phyloP scores from a whole-genome alignment of 2,329 filamentous ascomycete species.

The Neonectria hederae region DNA sequence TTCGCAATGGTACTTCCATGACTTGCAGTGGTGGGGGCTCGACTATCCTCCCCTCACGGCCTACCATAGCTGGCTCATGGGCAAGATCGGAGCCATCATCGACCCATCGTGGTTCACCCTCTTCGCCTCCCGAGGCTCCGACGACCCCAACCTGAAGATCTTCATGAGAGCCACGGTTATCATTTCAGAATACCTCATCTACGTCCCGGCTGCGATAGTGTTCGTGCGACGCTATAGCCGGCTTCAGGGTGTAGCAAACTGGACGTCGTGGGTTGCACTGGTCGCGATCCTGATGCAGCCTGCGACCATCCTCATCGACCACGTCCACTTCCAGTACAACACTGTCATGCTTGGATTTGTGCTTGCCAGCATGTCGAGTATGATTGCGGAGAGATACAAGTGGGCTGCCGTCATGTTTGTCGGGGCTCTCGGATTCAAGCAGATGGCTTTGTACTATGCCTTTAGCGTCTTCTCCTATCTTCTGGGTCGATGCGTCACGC shows the following conservation, averaged over 20 bases:
- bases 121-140: slow-evolving; percentile 80
- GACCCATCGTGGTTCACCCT: slow-evolving; percentile 89
- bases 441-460: slow-evolving; percentile 98
- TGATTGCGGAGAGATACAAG: slow-evolving; percentile 83
- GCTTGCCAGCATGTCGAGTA: slow-evolving; percentile 85
- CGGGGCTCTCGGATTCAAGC: slow-evolving; percentile 93
- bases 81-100: slow-evolving; percentile 82
- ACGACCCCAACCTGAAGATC: slow-evolving; percentile 83
- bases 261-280: slow-evolving; percentile 85
- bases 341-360: slow-evolving; percentile 97
- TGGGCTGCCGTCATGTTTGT: slow-evolving; percentile 97
- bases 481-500: slow-evolving; percentile 84
- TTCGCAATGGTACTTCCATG: slow-evolving; percentile 98
- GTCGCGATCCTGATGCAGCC: slow-evolving; percentile 94
- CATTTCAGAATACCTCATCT: slow-evolving; percentile 89
- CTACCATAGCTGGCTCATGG: slow-evolving; percentile 97
- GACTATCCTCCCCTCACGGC: slow-evolving; percentile 98
- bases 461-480: slow-evolving; percentile 93
- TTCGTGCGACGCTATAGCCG: slow-evolving; percentile 85
- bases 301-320: slow-evolving; percentile 88
- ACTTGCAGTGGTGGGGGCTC: slow-evolving; percentile 96
- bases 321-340: slow-evolving; percentile 98
- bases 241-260: slow-evolving; percentile 78
- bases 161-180: slow-evolving; percentile 96
- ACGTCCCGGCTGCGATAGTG: slow-evolving; percentile 84